These are phyloP conservation scores for Citrus medica DNA, from an alignment of 345 rosid species.

Conservation along the genomic window DNA sequence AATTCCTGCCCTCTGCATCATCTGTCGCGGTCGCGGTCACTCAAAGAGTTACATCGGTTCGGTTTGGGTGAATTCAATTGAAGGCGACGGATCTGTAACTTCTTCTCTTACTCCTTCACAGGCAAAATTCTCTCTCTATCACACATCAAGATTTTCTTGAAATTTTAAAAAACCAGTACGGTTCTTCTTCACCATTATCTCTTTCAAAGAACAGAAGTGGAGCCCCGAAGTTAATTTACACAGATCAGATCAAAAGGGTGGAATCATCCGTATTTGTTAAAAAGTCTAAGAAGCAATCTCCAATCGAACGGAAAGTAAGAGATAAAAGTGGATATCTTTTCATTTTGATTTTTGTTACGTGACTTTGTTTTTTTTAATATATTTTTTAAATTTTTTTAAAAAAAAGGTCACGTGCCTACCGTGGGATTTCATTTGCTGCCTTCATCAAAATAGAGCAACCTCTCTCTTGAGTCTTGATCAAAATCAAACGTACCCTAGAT, in stretches of 20 bases:
- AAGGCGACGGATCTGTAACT: constrained; percentile 19
- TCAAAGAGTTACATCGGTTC: constrained; percentile 4
- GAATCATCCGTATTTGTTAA: constrained; percentile 1
- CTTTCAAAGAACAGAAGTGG: constrained; percentile 17
- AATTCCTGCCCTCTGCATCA: constrained; percentile 13
- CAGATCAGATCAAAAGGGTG: not conserved
- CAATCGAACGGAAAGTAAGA: constrained; percentile 1
- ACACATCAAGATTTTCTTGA: not conserved
- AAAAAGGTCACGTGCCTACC: not conserved
- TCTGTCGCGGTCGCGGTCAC: constrained; percentile 10
- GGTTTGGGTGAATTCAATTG: constrained; percentile 24
- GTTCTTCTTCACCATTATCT: not conserved
- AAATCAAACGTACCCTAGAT: not conserved
- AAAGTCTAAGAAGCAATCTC: constrained; percentile 14
- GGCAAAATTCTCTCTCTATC: not conserved
- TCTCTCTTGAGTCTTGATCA: not conserved
- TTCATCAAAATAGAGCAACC: not conserved
- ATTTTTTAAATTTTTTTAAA: no score
- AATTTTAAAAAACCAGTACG: constrained; percentile 8
- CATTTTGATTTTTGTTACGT: not conserved
- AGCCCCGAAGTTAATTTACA: constrained; percentile 11
- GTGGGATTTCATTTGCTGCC: not conserved
- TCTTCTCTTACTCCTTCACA: not conserved
- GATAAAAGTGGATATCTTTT: no score
- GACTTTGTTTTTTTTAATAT: not conserved